Evolutionary conservation across 495 filamentous ascomycete species (phyloP), one percentile per base, ranked within the genome.

Genomic region (Aspergillus biplanus): DNA sequence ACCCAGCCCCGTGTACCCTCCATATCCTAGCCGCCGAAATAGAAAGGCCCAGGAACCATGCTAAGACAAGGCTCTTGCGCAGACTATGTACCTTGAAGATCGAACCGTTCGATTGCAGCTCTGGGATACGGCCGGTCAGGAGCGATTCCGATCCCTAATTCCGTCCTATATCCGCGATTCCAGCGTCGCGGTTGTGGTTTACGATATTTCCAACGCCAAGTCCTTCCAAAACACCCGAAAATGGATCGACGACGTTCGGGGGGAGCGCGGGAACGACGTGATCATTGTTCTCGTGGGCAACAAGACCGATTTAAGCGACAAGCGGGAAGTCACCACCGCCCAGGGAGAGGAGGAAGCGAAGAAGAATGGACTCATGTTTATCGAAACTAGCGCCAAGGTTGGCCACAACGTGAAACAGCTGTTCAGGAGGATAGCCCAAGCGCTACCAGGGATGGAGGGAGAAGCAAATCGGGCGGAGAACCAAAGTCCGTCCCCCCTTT

Each of bases 71-170:
- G 16, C 33, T 55, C 33, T 50, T 48, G 42, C 42, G 8, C 63
- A 96, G 92, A 99, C 95, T 31, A 99, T 99, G 95, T 99, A 99
- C 78, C 90, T 99, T 49, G 95, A 99, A 83, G 95, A 99, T 77
- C 87, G 95, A 68, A 99, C 95, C 42, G 96, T 99, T 39, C 92
- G 95, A 68, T 83, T 99, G 73, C 95, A 99, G 67, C 87, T 99
- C 63, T 99, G 95, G 95, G 95, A 99, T 74, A 99, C 95, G 6
- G 95, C 95, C 49, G 95, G 95, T 55, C 95, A 99, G 73, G 95
- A 99, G 78, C 86, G 95, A 64, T 99, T 99, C 80, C 90, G 95
- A 72, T 95, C 91, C 71, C 76, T 99, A 68, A 99, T 99, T 65
- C 95, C 95, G 35, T 97, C 92, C 15, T 99, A 99, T 79, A 99